Conservation (phyloP, 1,284 basidiomycete genomes). For the Sanguinoderma infundibulare region DNA sequence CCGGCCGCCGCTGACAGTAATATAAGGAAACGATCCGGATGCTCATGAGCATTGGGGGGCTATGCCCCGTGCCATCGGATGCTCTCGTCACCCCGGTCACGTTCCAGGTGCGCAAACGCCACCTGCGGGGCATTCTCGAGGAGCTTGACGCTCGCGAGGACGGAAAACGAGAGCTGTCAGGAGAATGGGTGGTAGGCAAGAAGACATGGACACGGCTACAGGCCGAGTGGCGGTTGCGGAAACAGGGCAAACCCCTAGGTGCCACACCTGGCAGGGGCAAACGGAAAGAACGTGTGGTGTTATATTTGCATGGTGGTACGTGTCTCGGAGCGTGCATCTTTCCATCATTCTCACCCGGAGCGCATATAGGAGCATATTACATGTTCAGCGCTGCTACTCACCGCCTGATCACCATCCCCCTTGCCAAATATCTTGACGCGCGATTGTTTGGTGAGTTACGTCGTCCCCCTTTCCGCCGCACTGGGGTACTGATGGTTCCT, state of each 20-base stretch:
- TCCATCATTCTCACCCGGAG: not conserved
- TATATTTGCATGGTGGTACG: slow-evolving; percentile 93
- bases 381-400: slow-evolving; percentile 95
- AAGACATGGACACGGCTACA: slow-evolving; percentile 90
- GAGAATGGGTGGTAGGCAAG: slow-evolving; percentile 97
- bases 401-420: slow-evolving; percentile 88
- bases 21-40: slow-evolving; percentile 72
- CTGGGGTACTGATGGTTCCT: not conserved
- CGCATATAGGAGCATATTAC: slow-evolving; percentile 82
- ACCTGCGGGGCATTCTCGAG: slow-evolving; percentile 78
- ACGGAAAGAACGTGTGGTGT: slow-evolving; percentile 80
- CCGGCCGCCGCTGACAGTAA: slow-evolving; percentile 7
- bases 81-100: slow-evolving; percentile 96
- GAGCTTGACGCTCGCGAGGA: slow-evolving; percentile 76
- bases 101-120: slow-evolving; percentile 79
- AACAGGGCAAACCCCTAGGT: slow-evolving; percentile 24
- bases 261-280: slow-evolving; percentile 29
- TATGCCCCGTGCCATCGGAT: slow-evolving; percentile 91
- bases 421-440: slow-evolving; percentile 90
- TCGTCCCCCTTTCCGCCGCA: not conserved
- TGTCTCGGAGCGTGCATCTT: slow-evolving; percentile 5
- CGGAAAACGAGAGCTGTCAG: slow-evolving; percentile 82
- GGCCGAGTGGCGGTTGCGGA: slow-evolving; percentile 70
- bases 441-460: slow-evolving; percentile 85
- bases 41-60: slow-evolving; percentile 81